Percentiles rank a stretch among this genome's conserved stretches.
These are phyloP conservation scores for Rhododendron ferrugineum DNA, from an alignment of 148 eudicot species.

Conservation along the genomic window DNA sequence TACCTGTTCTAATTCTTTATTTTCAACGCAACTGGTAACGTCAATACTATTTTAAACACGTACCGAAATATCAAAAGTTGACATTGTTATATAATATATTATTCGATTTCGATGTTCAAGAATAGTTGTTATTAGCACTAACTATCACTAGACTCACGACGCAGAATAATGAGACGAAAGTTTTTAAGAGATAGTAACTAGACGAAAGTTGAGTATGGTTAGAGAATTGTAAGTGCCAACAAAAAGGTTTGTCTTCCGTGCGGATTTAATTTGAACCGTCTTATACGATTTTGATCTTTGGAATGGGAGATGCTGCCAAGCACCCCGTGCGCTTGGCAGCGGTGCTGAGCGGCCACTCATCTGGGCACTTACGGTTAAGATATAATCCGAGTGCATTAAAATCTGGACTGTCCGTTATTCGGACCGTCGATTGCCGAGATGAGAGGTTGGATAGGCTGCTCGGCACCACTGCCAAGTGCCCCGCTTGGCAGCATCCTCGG, in stretches of 20 bases:
- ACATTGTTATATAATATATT: background rate
- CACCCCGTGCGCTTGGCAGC: too few relatives aligned
- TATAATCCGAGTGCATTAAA: too few relatives aligned
- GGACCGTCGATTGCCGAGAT: too few relatives aligned
- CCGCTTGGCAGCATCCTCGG: too few relatives aligned
- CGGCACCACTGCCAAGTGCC: too few relatives aligned
- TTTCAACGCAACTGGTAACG: background rate
- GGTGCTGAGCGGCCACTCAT: too few relatives aligned
- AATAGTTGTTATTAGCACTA: background rate
- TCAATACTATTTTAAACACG: background rate
- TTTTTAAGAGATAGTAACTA: background rate
- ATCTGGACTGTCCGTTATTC: too few relatives aligned
- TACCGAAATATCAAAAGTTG: background rate
- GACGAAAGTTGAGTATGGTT: background rate
- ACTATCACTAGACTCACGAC: background rate
- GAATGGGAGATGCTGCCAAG: too few relatives aligned
- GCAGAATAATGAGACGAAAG: background rate
- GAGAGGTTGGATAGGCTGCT: rapidly evolving
- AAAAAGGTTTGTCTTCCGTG: background rate
- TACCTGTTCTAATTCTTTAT: background rate
- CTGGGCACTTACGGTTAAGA: rapidly evolving
- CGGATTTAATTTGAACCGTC: background rate
- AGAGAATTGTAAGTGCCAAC: background rate
- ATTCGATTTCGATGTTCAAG: background rate
- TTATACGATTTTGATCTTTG: background rate